Evolutionary conservation across 2,329 filamentous ascomycete genomes (phyloP), one percentile per base, ranked within the genome.

Genomic region (Aureobasidium sp.): DNA sequence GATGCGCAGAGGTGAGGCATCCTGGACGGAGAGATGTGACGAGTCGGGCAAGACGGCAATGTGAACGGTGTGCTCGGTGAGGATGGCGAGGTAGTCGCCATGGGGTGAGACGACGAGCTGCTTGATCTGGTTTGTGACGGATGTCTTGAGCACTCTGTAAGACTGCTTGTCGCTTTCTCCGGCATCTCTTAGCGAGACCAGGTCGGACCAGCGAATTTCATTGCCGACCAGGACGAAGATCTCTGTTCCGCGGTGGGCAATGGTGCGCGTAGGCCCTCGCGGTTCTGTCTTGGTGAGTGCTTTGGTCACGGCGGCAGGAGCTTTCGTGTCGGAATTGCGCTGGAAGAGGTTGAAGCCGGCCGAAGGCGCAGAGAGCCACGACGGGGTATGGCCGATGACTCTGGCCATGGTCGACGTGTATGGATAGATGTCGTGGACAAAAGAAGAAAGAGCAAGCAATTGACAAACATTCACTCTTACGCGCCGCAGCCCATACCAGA

Each of bases 201-300:
- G 77, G 75, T 96, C 90, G 11, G 89, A 87, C 91, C 94, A 99
- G 73, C 92, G 84, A 64, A 99, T 88, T 74, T 97, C 90, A 68
- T 88, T 92, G 53, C 92, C 92, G 44, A 89, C 87, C 22, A 91
- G 92, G 14, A 91, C 86, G 72, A 97, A 97, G 11, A 97, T 79
- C 70, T 99, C 92, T 0, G 89, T 91, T 17, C 89, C 91, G 63
- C 93, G 82, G 55, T 84, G 85, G 11, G 91, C 92, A 69, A 97
- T 87, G 0, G 86, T 91, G 66, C 78, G 79, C 22, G 72, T 75
- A 1, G 83, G 76, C 2, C 80, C 75, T n/a, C 69, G 39, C 25
- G 60, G 15, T 27, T 63, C 64, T n/a, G 55, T 20, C 56, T 64
- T 66, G 6, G 20, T 36, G 45, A 22, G 22, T 29, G 36, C 36